phyloP scores from a whole-genome alignment of 148 eudicot species.

The Cornus kousa region DNA sequence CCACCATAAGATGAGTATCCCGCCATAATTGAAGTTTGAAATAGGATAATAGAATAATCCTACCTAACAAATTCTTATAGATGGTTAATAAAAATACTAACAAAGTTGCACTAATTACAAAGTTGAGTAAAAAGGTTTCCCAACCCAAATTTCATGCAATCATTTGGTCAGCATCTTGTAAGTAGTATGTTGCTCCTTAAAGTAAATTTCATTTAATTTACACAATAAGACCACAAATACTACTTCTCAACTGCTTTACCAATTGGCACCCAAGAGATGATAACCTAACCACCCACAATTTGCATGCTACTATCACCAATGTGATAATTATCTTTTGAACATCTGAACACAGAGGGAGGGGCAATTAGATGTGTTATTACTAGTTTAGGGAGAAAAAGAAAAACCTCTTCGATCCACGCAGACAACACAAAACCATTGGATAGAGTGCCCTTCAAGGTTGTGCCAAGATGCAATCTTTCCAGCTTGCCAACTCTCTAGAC shows the following conservation, averaged over 20 bases:
- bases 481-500: constrained; percentile 79
- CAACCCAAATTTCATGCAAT: neutral
- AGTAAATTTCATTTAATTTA: neutral
- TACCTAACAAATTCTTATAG: neutral
- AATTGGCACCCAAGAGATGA: neutral
- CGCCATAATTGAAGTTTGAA: neutral
- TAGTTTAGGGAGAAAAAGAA: neutral
- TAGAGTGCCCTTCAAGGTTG: constrained; percentile 73
- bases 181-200: neutral
- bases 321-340: neutral
- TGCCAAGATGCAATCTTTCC: constrained; percentile 88
- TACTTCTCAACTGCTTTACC: neutral
- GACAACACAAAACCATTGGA: constrained; percentile 80
- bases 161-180: neutral
- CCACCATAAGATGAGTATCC: neutral
- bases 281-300: neutral
- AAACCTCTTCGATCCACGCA: constrained; percentile 78
- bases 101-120: neutral
- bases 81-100: neutral
- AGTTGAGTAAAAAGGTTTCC: neutral
- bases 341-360: neutral
- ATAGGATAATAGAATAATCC: neutral
- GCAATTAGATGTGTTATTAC: neutral
- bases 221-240: neutral
- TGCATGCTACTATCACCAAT: neutral